These are phyloP conservation scores for Solanum pennellii DNA, from an alignment of 257 asterid species.

Conservation along the genomic window DNA sequence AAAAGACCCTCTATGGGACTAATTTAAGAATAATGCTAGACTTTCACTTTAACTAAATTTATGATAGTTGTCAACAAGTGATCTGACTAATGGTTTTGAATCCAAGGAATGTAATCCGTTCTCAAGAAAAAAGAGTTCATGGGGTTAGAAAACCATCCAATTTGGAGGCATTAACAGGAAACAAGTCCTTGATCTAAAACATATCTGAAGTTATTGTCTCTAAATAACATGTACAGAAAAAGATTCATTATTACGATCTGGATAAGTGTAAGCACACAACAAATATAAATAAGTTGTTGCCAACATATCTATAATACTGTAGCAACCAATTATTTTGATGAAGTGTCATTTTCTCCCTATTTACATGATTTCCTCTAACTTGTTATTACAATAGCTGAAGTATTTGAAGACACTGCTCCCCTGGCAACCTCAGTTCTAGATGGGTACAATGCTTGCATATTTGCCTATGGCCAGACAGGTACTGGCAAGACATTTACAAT, in stretches of 20 bases:
- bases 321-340: background rate
- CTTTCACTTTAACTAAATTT: background rate
- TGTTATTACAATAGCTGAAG: slow-evolving; percentile 42
- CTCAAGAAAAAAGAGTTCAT: background rate
- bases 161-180: background rate
- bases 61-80: background rate
- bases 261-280: background rate
- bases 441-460: slow-evolving; percentile 84
- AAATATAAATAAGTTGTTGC: background rate
- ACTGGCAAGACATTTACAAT: slow-evolving; percentile 94
- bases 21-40: background rate
- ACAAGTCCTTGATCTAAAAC: background rate
- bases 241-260: background rate
- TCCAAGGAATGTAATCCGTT: background rate
- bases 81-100: background rate
- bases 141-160: background rate
- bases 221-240: background rate
- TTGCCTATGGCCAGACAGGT: slow-evolving; percentile 98
- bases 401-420: slow-evolving; percentile 84
- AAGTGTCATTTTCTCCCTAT: background rate
- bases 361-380: background rate
- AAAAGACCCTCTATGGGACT: background rate
- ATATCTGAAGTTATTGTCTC: background rate
- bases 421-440: slow-evolving; percentile 86
- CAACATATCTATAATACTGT: background rate